Evolutionary conservation across 148 eudicot genomes (phyloP).

Genomic region (Dianthus caryophyllus): DNA sequence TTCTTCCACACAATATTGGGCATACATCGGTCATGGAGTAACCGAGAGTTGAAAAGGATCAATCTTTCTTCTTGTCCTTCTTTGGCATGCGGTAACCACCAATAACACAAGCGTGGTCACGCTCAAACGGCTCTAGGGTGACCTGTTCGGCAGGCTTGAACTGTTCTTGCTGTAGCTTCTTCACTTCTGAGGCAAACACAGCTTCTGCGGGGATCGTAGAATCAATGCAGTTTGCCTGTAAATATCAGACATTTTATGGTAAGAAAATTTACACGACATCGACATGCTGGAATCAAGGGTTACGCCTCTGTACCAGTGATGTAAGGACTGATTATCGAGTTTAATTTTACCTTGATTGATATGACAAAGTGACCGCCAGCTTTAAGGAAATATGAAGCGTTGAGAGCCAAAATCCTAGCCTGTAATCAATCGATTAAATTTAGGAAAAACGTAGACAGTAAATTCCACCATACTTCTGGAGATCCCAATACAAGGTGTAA

Average conservation of each 20-base stretch:
- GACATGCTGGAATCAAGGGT: background rate
- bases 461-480: background rate
- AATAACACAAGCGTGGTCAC: slow-evolving; percentile 94
- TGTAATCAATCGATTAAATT: slow-evolving; percentile 25
- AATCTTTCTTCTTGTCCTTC: slow-evolving; percentile 53
- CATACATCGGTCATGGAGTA: no score
- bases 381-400: slow-evolving; percentile 70
- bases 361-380: slow-evolving; percentile 80
- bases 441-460: background rate
- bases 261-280: background rate
- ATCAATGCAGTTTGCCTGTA: slow-evolving; percentile 92
- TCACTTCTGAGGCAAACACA: slow-evolving; percentile 85
- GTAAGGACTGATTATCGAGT: background rate
- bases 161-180: slow-evolving; percentile 79
- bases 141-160: slow-evolving; percentile 90
- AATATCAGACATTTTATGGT: background rate
- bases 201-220: slow-evolving; percentile 88
- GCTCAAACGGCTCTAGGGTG: slow-evolving; percentile 83
- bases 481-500: no score
- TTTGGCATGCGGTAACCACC: slow-evolving; percentile 80
- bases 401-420: slow-evolving; percentile 82
- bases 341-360: slow-evolving; percentile 69
- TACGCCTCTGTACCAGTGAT: background rate
- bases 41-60: slow-evolving; percentile 2
- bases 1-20: no score